Percentiles rank a stretch among this genome's conserved stretches.
Conservation (phyloP, 2,329 filamentous ascomycete species). For the Lachnellula occidentalis region DNA sequence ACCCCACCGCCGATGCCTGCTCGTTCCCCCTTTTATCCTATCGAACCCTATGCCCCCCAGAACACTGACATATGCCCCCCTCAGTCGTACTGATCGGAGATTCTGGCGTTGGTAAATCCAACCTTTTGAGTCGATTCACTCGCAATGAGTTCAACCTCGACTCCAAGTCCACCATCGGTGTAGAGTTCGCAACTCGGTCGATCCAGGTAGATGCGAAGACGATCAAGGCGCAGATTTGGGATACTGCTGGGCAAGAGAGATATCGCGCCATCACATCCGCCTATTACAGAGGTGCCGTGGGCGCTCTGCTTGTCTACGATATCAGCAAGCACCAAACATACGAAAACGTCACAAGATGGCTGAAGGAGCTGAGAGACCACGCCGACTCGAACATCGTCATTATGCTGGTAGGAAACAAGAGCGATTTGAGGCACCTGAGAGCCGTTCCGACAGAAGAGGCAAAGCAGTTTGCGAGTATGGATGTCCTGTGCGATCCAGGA, state of each 20-base stretch:
- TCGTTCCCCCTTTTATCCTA: conserved; percentile 5
- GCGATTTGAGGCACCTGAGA: conserved; percentile 96
- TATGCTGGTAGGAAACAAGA: conserved; percentile 99
- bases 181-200: conserved; percentile 96
- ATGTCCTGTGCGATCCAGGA: background rate
- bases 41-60: conserved; percentile 16
- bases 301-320: conserved; percentile 96
- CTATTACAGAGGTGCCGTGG: conserved; percentile 97
- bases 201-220: conserved; percentile 99
- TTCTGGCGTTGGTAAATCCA: conserved; percentile 99
- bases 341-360: conserved; percentile 97
- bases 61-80: conserved; percentile 28
- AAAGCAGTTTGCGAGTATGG: conserved; percentile 90
- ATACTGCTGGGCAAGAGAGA: conserved; percentile 97
- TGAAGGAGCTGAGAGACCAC: conserved; percentile 97
- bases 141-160: conserved; percentile 99
- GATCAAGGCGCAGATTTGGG: conserved; percentile 99
- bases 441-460: conserved; percentile 97
- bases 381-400: conserved; percentile 99
- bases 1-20: conserved; percentile 22
- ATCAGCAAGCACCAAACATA: conserved; percentile 99
- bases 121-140: conserved; percentile 98
- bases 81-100: conserved; percentile 97
- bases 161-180: conserved; percentile 98
- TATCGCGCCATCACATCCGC: conserved; percentile 99